Evolutionary conservation across 1,284 basidiomycete species (phyloP), one percentile per base, ranked within the genome.

Genomic region (Ceratorhiza oryzae-sativae): DNA sequence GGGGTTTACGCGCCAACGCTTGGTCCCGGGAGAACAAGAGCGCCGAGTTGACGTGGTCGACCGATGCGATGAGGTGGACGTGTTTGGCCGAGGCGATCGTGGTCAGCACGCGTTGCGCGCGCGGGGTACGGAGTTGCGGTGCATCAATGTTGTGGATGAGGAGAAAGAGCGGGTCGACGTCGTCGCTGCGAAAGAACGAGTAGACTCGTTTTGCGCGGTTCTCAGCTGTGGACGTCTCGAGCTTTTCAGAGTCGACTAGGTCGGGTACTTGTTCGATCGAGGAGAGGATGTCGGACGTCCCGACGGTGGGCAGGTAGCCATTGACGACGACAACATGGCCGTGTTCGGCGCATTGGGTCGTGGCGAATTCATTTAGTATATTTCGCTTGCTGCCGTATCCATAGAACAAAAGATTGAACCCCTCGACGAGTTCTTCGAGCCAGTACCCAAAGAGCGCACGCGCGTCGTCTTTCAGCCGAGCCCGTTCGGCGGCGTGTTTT

Each of bases 141-240:
- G 90, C 85, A 77, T 98, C 95, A 78, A 97, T 88, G 80, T 93
- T 95, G 83, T 98, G 94, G 23, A 97, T 83, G 75, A 95, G 80
- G 72, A 97, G 81, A 77, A 89, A 95, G 30, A 97, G 84, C 32
- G 75, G 51, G 8, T 73, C 73, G 25, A 78, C 70, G 32, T 56
- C 53, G 2, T 82, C 77, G 0, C 71, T 20, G 1, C 79, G 71
- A 76, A 92, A 90, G 77, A 88, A 87, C 39, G 86, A 82, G 75
- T 87, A 85, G 71, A 93, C 87, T 27, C 88, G 84, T 72, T 85
- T 84, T 0, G 87, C 83, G 74, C 90, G 89, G 58, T 84, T 84
- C 45, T 94, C 93, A 0, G 74, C 34, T 13, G 67, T 71, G 4
- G 77, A 76, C 0, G 72, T 71, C 4, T 2, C 76, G 41, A 78